Percentiles rank a stretch among this genome's conserved stretches.
Evolutionary conservation across 129 eudicot genomes (phyloP).

Genomic region (Dittrichia graveolens): DNA sequence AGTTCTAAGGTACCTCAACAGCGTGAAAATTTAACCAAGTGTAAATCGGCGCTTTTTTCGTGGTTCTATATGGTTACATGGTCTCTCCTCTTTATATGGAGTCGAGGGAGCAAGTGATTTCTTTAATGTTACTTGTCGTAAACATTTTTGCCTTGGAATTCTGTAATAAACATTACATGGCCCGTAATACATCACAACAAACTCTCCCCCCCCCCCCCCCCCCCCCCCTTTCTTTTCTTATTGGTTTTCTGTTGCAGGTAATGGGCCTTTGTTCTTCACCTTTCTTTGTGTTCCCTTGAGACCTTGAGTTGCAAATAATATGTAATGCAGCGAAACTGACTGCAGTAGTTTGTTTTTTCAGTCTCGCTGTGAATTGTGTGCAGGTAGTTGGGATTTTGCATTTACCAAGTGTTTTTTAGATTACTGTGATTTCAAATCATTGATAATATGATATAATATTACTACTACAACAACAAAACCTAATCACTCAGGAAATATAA

Average conservation of each 20-base stretch:
- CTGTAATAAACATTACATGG: slow-evolving; percentile 32
- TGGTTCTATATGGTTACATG: slow-evolving; percentile 9
- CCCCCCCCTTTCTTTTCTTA: background rate
- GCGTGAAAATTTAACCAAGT: slow-evolving; percentile 30
- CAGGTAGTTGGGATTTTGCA: too few relatives aligned
- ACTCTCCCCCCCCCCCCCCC: background rate
- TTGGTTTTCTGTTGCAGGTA: background rate
- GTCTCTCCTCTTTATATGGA: background rate
- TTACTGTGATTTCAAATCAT: too few relatives aligned
- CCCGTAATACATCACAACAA: background rate
- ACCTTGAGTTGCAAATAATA: background rate
- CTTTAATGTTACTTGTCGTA: background rate
- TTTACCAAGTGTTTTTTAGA: too few relatives aligned
- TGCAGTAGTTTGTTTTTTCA: background rate
- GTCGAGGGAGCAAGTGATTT: slow-evolving; percentile 1
- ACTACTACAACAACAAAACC: too few relatives aligned
- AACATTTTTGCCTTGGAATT: slow-evolving; percentile 13
- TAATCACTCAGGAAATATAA: too few relatives aligned
- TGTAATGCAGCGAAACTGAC: slow-evolving; percentile 2
- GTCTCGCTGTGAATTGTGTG: background rate
- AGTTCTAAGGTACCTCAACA: slow-evolving; percentile 26
- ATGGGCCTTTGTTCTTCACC: slow-evolving; percentile 20
- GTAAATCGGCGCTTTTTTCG: slow-evolving; percentile 26
- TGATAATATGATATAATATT: too few relatives aligned
- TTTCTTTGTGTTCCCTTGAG: background rate